Evolutionary conservation across 345 rosid genomes (phyloP).

Genomic region (Syzygium jambos): DNA sequence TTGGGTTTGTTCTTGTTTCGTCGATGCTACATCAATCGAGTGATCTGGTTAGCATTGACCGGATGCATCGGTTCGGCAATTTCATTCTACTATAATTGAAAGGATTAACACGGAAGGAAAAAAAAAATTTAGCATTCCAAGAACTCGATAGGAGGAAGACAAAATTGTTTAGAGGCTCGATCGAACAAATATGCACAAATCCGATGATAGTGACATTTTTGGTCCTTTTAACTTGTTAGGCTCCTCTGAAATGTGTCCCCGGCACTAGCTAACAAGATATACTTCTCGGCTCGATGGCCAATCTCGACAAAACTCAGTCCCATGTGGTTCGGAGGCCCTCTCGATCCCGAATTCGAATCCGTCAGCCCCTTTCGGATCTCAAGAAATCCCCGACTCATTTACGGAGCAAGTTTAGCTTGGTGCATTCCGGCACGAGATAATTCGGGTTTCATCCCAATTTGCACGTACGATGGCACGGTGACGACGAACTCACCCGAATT

Average conservation of each 20-base stretch:
- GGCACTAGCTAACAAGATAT: fast-evolving
- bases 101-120: fast-evolving
- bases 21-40: background rate
- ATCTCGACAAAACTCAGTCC: background rate
- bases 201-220: fast-evolving
- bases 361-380: background rate
- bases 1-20: background rate
- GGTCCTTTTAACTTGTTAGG: background rate
- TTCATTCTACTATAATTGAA: background rate
- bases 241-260: background rate
- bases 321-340: background rate
- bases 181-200: background rate
- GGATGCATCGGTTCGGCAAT: background rate
- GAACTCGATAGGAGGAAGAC: background rate
- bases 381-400: fast-evolving
- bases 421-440: background rate
- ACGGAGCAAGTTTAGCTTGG: fast-evolving
- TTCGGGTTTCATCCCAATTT: background rate
- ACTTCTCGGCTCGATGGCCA: background rate
- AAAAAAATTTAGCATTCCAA: background rate
- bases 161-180: background rate
- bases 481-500: fast-evolving
- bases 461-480: fast-evolving
- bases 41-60: background rate
- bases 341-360: background rate